A percentile compares a stretch with the other conserved stretches of the same genome.
Conservation (phyloP, 2,329 filamentous ascomycete genomes). For the Sporothrix protearum region DNA sequence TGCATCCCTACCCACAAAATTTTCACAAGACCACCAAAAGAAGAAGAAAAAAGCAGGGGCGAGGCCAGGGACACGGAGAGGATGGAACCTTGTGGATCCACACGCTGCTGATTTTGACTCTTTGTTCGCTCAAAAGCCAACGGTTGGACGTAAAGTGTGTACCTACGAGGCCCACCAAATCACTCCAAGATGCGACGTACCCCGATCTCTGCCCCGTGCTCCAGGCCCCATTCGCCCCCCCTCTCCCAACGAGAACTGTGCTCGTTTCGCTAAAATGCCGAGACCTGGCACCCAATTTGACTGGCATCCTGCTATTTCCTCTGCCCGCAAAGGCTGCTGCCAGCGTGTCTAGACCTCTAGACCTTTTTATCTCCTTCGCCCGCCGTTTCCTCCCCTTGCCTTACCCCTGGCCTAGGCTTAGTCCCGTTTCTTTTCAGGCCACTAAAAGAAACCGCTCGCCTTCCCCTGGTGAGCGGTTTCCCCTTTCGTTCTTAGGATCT, state of each 20-base stretch:
- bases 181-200: neutral
- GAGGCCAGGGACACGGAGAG: slow-evolving; percentile 12
- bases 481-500: neutral
- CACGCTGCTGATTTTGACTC: neutral
- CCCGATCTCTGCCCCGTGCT: neutral
- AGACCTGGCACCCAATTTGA: slow-evolving; percentile 25
- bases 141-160: neutral
- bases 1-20: slow-evolving; percentile 10
- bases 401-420: slow-evolving; percentile 23
- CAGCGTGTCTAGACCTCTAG: neutral
- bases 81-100: slow-evolving; percentile 1
- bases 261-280: slow-evolving; percentile 28
- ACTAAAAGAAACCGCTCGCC: slow-evolving; percentile 9
- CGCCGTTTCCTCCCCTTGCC: slow-evolving; percentile 22
- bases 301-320: neutral
- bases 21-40: neutral
- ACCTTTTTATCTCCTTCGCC: slow-evolving; percentile 15
- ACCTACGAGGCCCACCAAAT: neutral
- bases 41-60: neutral
- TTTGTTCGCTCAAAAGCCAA: slow-evolving; percentile 2
- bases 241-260: neutral
- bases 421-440: slow-evolving; percentile 12
- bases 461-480: slow-evolving; percentile 16
- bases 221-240: neutral
- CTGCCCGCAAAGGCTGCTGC: neutral